A percentile compares a stretch with the other conserved stretches of the same genome.
Evolutionary conservation across 2,329 filamentous ascomycete species (phyloP).

Genomic region (Fusarium nematophilum): DNA sequence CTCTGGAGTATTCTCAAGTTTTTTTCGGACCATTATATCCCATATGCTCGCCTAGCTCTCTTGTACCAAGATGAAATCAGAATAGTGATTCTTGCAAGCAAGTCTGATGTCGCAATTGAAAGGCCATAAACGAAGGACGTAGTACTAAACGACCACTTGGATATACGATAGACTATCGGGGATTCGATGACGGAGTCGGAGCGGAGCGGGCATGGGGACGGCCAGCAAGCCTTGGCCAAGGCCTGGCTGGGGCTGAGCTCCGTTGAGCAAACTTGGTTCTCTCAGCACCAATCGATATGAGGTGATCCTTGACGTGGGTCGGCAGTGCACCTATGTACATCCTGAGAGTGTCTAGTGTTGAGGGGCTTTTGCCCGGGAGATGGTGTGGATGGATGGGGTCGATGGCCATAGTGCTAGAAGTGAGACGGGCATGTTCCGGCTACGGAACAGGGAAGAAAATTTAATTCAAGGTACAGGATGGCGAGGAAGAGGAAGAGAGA

Average conservation of each 20-base stretch:
- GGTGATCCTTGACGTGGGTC: slow-evolving; percentile 40
- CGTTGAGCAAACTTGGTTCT: neutral
- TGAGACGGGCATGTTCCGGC: slow-evolving; percentile 18
- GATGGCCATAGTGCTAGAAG: slow-evolving; percentile 4
- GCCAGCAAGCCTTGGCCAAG: slow-evolving; percentile 5
- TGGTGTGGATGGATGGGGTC: slow-evolving; percentile 28
- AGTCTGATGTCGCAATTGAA: neutral
- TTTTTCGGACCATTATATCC: slow-evolving; percentile 29
- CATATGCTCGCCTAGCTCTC: slow-evolving; percentile 14
- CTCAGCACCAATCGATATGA: slow-evolving; percentile 41
- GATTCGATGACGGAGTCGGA: neutral
- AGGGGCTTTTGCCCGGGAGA: slow-evolving; percentile 14
- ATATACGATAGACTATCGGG: neutral
- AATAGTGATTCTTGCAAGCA: slow-evolving; percentile 11
- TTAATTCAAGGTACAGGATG: neutral
- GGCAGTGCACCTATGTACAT: neutral
- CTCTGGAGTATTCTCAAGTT: slow-evolving; percentile 4
- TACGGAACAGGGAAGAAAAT: slow-evolving; percentile 1
- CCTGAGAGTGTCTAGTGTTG: slow-evolving; percentile 2
- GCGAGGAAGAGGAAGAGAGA: neutral
- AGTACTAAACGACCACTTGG: no score
- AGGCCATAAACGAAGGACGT: no score
- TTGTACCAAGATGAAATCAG: slow-evolving; percentile 21
- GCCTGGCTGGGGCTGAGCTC: slow-evolving; percentile 2
- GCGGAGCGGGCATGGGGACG: neutral